Conservation (phyloP, 2,329 filamentous ascomycete species). For the Madurella fahalii region DNA sequence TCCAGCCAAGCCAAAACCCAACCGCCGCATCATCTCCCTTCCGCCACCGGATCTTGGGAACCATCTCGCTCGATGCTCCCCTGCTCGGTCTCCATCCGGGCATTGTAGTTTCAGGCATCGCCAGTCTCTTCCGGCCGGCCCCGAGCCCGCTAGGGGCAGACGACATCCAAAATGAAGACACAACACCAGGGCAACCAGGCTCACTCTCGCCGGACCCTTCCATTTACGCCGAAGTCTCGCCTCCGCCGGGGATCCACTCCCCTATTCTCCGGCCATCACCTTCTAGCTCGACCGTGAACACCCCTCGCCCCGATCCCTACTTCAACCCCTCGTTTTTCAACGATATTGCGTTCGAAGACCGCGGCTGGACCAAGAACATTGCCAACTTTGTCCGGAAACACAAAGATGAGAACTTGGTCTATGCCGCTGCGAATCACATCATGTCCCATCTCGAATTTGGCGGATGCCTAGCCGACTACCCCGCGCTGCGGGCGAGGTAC, state of each 20-base stretch:
- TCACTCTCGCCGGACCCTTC: slow-evolving; percentile 27
- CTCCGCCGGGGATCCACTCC: slow-evolving; percentile 23
- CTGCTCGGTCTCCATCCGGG: slow-evolving; percentile 87
- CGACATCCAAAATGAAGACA: slow-evolving; percentile 18
- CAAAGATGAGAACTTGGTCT: slow-evolving; percentile 60
- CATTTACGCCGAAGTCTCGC: slow-evolving; percentile 24
- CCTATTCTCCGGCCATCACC: slow-evolving; percentile 13
- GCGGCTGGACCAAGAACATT: slow-evolving; percentile 64
- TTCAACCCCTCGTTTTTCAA: slow-evolving; percentile 76
- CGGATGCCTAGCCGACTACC: slow-evolving; percentile 72
- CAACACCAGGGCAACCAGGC: slow-evolving; percentile 16
- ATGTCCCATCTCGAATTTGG: slow-evolving; percentile 82
- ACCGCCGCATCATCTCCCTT: slow-evolving; percentile 40
- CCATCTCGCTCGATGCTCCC: slow-evolving; percentile 78
- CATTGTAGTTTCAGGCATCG: slow-evolving; percentile 75
- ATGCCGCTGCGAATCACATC: slow-evolving; percentile 69
- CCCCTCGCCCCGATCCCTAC: slow-evolving; percentile 47
- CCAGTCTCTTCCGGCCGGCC: slow-evolving; percentile 64
- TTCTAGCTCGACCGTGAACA: slow-evolving; percentile 13
- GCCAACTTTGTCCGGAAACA: slow-evolving; percentile 81
- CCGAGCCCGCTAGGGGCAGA: slow-evolving; percentile 30
- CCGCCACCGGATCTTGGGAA: slow-evolving; percentile 73
- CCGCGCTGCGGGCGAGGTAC: slow-evolving; percentile 67
- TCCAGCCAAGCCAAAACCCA: slow-evolving; percentile 31
- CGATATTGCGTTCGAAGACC: slow-evolving; percentile 64